These are phyloP conservation scores for Hyphopichia wangnamkhiaoensis DNA, from an alignment of 1,139 yeast species.

Conservation along the genomic window DNA sequence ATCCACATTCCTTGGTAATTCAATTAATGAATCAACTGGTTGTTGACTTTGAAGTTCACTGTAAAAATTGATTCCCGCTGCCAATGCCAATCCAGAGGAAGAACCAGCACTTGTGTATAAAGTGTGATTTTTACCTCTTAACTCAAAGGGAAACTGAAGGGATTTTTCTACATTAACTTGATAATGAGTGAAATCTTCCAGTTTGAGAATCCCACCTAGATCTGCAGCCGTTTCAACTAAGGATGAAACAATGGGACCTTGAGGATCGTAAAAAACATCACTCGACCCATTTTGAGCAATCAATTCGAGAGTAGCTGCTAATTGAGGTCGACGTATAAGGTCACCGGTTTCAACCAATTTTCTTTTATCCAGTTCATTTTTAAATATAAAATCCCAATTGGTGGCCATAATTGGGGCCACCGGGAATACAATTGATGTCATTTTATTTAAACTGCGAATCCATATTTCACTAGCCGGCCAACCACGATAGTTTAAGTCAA, in stretches of 20 bases:
- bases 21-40: conserved; percentile 1
- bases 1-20: too few relatives aligned
- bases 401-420: conserved; percentile 27
- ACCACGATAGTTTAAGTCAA: conserved; percentile 65
- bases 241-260: conserved; percentile 66
- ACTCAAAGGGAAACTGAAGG: conserved; percentile 34
- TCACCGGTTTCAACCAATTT: conserved; percentile 56
- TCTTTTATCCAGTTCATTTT: conserved; percentile 23
- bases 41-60: conserved; percentile 27
- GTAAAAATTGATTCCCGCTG: conserved; percentile 71
- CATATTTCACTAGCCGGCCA: conserved; percentile 59
- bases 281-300: conserved; percentile 77
- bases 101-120: conserved; percentile 75
- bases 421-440: conserved; percentile 28
- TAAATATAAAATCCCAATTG: conserved; percentile 60
- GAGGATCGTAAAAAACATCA: conserved; percentile 79
- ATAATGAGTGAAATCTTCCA: conserved; percentile 67
- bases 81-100: conserved; percentile 79
- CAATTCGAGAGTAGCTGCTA: conserved; percentile 65
- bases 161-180: conserved; percentile 58
- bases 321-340: conserved; percentile 52
- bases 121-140: conserved; percentile 43
- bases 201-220: conserved; percentile 63
- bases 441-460: conserved; percentile 27
- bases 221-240: conserved; percentile 46